Evolutionary conservation across 2,329 filamentous ascomycete genomes (phyloP).

Genomic region (Domatiomyces globalis): DNA sequence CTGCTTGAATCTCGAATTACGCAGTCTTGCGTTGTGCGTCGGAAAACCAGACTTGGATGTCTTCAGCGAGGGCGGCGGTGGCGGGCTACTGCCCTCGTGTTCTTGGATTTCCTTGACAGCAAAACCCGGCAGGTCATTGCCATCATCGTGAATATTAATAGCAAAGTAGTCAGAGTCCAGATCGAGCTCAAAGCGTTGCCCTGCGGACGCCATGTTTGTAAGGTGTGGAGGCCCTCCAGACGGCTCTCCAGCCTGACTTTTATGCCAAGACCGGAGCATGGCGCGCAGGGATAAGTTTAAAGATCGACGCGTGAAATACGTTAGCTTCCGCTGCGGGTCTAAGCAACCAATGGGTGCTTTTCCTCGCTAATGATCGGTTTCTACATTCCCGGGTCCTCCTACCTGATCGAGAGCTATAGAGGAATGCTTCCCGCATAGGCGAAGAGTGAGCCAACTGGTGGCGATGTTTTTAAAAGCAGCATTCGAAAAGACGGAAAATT

Average conservation of each 20-base stretch:
- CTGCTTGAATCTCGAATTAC: conserved; percentile 67
- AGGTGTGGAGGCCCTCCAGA: background rate
- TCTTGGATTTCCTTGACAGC: conserved; percentile 68
- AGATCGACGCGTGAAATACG: too few relatives aligned
- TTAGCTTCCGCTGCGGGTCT: too few relatives aligned
- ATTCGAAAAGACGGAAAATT: too few relatives aligned
- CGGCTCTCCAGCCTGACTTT: background rate
- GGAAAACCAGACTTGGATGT: conserved; percentile 64
- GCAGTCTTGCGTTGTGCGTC: conserved; percentile 64
- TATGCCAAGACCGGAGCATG: background rate
- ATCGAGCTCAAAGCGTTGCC: conserved; percentile 48
- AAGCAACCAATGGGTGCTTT: too few relatives aligned
- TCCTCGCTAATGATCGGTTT: too few relatives aligned
- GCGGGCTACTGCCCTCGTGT: conserved; percentile 39
- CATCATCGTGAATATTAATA: conserved; percentile 19
- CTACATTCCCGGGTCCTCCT: too few relatives aligned
- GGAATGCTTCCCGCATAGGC: too few relatives aligned
- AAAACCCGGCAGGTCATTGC: conserved; percentile 19
- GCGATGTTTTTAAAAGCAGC: too few relatives aligned
- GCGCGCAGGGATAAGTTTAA: too few relatives aligned
- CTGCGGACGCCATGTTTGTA: conserved; percentile 20
- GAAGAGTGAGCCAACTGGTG: too few relatives aligned
- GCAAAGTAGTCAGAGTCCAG: conserved; percentile 38
- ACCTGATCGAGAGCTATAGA: too few relatives aligned
- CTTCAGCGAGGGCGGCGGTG: conserved; percentile 43